These are phyloP conservation scores for Boletus insuetus DNA, from an alignment of 768 basidiomycete genomes.

Conservation along the genomic window DNA sequence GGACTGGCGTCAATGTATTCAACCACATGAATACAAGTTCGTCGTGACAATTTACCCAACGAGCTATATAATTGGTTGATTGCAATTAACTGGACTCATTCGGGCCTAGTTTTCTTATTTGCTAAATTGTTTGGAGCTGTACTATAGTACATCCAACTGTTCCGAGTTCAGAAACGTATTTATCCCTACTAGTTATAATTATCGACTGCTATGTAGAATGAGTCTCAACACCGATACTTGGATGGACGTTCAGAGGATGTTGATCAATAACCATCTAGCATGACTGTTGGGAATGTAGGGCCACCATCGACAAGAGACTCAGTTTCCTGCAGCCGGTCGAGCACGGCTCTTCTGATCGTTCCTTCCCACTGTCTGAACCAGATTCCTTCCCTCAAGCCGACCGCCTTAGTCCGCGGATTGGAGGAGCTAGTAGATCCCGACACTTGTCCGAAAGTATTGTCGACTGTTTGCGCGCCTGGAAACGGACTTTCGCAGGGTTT, in stretches of 20 bases:
- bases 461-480: neutral
- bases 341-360: slow-evolving; percentile 60
- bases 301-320: slow-evolving; percentile 31
- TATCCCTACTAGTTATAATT: neutral
- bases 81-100: too few relatives aligned
- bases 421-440: slow-evolving; percentile 31
- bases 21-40: slow-evolving; percentile 11
- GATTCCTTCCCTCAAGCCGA: slow-evolving; percentile 68
- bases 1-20: slow-evolving; percentile 30
- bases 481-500: slow-evolving; percentile 5
- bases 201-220: neutral
- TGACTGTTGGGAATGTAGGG: slow-evolving; percentile 5
- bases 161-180: neutral
- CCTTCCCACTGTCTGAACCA: slow-evolving; percentile 82
- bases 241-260: neutral
- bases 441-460: neutral
- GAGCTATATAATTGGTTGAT: neutral
- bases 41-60: neutral
- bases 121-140: slow-evolving; percentile 14
- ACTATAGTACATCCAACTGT: slow-evolving; percentile 9
- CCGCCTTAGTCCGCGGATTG: slow-evolving; percentile 34
- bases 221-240: neutral
- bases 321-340: slow-evolving; percentile 35
- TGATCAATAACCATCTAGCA: slow-evolving; percentile 27
- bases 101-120: slow-evolving; percentile 17